Base-by-base conservation (phyloP, 768 basidiomycete species). In the Filobasidium wieringae region DNA sequence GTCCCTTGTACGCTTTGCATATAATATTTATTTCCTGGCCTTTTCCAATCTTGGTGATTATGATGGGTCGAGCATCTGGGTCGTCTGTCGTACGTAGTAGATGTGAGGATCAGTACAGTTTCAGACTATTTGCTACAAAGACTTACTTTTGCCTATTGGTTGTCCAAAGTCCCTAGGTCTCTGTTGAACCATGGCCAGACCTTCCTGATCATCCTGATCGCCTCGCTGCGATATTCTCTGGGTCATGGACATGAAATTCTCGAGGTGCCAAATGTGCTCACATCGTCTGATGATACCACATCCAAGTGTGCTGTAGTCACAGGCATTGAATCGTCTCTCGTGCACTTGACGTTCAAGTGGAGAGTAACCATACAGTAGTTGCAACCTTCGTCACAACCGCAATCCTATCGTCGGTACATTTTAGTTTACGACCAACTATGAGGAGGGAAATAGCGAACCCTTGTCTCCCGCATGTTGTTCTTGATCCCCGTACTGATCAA, bases 1-100 rank as follows among this genome's bases (percentile, higher is more conserved):
- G 85, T 39, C 93, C 93, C 82, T 95, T 96, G 75, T 91, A 90
- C 4, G 92, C 95, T 45, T 85, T 82, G 70, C 93, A 97, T 39
- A 80, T 79, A 57, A 92, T 66, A 67, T 81, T 85, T 27, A 99
- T 76, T 71, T 91, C 88, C 74, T 99, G 95, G 0, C 91, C 91
- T 75, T 88, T 90, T 43, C 89, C 84, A 36, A 97, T 84, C 74
- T 92, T 93, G 63, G 86, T 87, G 19, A 96, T 83, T 41, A 96
- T 75, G 43, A 95, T 83, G 0, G 89, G 89, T 17, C 80, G 73
- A 5, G 76, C 72, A 31, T 76, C 77, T 33, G 80, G n/a, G 43
- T 19, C 43, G 24, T 37, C n/a, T n/a, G 27, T 87, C 84, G 60
- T 80, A 86, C 87, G 62, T 22, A 29, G 27, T 24, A n/a, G 27